phyloP scores from a whole-genome alignment of 75 land plant species.

The Sequoiadendron giganteum region DNA sequence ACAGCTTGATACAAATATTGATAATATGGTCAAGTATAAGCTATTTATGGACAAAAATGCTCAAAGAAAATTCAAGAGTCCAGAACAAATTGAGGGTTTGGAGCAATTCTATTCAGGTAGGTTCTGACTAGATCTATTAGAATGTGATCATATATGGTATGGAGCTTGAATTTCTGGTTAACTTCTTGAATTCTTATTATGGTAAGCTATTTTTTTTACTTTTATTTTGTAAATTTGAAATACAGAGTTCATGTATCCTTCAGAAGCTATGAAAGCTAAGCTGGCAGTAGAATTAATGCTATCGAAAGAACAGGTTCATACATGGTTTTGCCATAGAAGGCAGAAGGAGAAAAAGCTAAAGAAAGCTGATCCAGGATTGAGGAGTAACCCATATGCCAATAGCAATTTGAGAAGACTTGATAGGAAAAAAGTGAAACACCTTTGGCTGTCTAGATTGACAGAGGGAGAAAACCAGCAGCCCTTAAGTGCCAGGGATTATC shows the following conservation, averaged over 20 bases:
- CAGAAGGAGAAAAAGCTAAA: conserved; percentile 23
- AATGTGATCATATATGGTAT: neutral
- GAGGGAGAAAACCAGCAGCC: neutral
- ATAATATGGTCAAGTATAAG: neutral
- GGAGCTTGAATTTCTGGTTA: neutral
- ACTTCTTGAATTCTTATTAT: neutral
- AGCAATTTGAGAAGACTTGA: neutral
- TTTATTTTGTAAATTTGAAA: neutral
- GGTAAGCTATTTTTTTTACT: neutral
- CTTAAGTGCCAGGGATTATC: neutral
- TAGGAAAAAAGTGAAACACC: neutral
- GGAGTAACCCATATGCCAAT: neutral
- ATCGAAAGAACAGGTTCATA: conserved; percentile 27
- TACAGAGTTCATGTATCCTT: conserved; percentile 30
- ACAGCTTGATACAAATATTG: conserved; percentile 4
- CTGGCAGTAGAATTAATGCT: conserved; percentile 15
- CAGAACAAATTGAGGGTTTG: conserved; percentile 19
- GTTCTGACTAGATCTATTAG: conserved; percentile 1
- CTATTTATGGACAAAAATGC: neutral
- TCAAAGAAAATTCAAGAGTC: conserved; percentile 10
- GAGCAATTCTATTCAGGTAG: conserved; percentile 26
- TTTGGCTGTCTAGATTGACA: neutral
- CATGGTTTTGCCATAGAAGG: conserved; percentile 31
- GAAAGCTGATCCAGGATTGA: neutral
- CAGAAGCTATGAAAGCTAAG: conserved; percentile 17